Conservation (phyloP, 805 yeast genomes). For the Barnettozyma siamensis region DNA sequence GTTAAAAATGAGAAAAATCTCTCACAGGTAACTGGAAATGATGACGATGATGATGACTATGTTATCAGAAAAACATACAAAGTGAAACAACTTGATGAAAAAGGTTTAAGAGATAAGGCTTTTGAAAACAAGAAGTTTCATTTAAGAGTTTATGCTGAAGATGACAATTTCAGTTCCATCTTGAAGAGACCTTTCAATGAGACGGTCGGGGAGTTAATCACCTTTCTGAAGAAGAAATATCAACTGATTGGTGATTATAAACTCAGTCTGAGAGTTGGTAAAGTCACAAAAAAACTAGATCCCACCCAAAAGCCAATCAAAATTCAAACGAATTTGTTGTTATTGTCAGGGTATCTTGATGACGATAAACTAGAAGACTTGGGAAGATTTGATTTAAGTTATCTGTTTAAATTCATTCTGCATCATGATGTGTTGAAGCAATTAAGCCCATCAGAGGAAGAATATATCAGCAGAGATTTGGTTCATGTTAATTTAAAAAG, state of each 20-base stretch:
- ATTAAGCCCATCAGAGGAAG: conserved; percentile 63
- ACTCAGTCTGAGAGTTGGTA: conserved; percentile 70
- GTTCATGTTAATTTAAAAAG: conserved; percentile 69
- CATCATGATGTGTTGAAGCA: conserved; percentile 57
- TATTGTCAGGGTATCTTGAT: conserved; percentile 72
- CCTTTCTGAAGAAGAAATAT: conserved; percentile 69
- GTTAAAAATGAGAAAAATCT: conserved; percentile 33
- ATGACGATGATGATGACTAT: conserved; percentile 33
- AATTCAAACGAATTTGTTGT: conserved; percentile 66
- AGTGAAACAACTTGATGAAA: conserved; percentile 25
- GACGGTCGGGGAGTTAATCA: conserved; percentile 68
- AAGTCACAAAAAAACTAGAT: conserved; percentile 65
- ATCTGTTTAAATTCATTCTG: conserved; percentile 73
- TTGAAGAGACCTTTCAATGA: conserved; percentile 74
- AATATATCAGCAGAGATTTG: conserved; percentile 56
- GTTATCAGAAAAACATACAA: conserved; percentile 31
- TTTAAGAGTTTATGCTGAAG: conserved; percentile 74
- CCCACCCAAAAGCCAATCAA: conserved; percentile 70
- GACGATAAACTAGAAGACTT: conserved; percentile 71
- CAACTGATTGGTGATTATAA: conserved; percentile 68
- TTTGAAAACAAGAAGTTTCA: conserved; percentile 32
- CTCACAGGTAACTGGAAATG: conserved; percentile 3
- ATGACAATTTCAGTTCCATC: conserved; percentile 77
- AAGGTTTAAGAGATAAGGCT: conserved; percentile 18
- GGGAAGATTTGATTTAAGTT: conserved; percentile 81